Evolutionary conservation across 2,329 filamentous ascomycete species (phyloP), one percentile per base, ranked within the genome.

Genomic region (Colletotrichum cereale): DNA sequence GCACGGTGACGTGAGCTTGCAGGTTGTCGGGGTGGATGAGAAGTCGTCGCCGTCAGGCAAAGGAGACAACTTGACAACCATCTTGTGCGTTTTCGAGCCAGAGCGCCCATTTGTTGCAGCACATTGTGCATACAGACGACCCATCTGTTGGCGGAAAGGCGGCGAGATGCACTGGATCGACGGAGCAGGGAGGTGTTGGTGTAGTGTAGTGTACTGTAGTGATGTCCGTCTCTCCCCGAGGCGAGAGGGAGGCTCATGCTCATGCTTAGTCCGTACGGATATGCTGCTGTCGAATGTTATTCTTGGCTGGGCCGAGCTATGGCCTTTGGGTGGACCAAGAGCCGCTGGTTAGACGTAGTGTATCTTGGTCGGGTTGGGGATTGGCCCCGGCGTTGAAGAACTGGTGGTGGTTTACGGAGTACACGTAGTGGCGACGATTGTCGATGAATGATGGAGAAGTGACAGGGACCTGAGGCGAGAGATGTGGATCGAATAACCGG

Each of bases 301-400:
- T 44, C 18, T n/a, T 42, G 36, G 47, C 47, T 50, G 56, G 63
- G 67, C 50, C 57, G 34, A 50, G 63, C 67, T 62, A 53, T 34
- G 63, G 50, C 40, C 52, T 21, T 53, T 14, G 16, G 52, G 53
- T 50, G 53, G 62, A 38, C 66, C 58, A 56, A 16, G 50, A 47
- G 50, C 48, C 36, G 48, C 26, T 34, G 60, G 34, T 18, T 44
- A 21, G 42, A n/a, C n/a, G n/a, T n/a, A n/a, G n/a, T n/a, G n/a
- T n/a, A n/a, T n/a, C n/a, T 62, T 64, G 52, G 55, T 67, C 36
- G 29, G 24, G 21, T 38, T 42, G 57, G 61, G 47, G 44, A 44
- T 56, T 58, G 62, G 47, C 36, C 34, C 42, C 53, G 26, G 63
- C 56, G 63, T 55, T 71, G 68, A 71, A 71, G 68, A 71, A 71